Conservation (phyloP, 129 eudicot species). For the Solidago caesia region DNA sequence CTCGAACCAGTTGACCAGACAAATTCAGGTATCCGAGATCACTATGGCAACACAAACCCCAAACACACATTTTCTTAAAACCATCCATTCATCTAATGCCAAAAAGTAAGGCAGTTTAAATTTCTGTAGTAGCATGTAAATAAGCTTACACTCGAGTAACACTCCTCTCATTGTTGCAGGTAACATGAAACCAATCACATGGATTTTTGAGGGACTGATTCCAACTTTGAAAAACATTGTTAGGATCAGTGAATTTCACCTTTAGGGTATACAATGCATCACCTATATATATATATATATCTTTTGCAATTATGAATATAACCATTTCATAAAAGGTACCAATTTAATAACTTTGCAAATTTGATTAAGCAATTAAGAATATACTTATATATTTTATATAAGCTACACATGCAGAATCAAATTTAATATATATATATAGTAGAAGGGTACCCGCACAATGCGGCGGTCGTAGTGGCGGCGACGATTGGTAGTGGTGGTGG, state of each 20-base stretch:
- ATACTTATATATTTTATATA: too few relatives aligned
- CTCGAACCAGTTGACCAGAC: slow-evolving; percentile 50
- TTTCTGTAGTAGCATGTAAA: too few relatives aligned
- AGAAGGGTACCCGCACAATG: too few relatives aligned
- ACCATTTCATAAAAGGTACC: too few relatives aligned
- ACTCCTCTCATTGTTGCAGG: slow-evolving; percentile 53
- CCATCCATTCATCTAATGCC: background rate
- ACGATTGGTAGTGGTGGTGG: too few relatives aligned
- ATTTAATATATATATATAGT: too few relatives aligned
- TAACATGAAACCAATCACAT: slow-evolving; percentile 70
- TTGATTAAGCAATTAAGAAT: too few relatives aligned
- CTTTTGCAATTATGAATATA: too few relatives aligned
- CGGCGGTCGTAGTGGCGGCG: too few relatives aligned
- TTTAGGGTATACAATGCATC: slow-evolving; percentile 58
- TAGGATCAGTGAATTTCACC: slow-evolving; percentile 47
- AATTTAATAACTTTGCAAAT: too few relatives aligned
- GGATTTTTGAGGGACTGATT: slow-evolving; percentile 61
- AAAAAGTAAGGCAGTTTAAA: slow-evolving; percentile 2
- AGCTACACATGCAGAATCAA: too few relatives aligned
- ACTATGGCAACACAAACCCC: slow-evolving; percentile 30
- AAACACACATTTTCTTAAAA: background rate
- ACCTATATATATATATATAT: slow-evolving; percentile 25
- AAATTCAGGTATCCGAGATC: slow-evolving; percentile 72
- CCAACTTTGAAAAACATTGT: slow-evolving; percentile 62
- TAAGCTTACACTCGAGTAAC: slow-evolving; percentile 65